phyloP scores from a whole-genome alignment of 2,329 filamentous ascomycete species.

The Camillea tinctor region DNA sequence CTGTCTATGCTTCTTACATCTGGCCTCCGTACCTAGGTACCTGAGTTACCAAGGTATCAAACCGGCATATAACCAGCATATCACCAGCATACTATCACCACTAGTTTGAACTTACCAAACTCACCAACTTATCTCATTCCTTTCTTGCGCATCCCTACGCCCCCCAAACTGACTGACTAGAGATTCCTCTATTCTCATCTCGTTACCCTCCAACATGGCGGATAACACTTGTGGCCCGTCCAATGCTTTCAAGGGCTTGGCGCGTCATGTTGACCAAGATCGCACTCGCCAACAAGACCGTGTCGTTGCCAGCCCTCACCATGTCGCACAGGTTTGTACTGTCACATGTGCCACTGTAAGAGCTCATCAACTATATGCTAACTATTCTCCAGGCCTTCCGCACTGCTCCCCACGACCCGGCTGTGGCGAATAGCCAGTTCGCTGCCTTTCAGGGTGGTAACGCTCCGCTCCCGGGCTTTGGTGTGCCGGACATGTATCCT shows the following conservation, averaged over 20 bases:
- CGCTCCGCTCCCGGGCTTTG: slow-evolving; percentile 10
- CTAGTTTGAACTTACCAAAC: no score
- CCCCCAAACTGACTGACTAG: background rate
- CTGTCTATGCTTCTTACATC: no score
- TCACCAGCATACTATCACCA: no score
- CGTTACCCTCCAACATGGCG: slow-evolving; percentile 33
- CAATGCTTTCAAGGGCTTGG: slow-evolving; percentile 71
- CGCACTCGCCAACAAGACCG: slow-evolving; percentile 73
- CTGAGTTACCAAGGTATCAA: no score
- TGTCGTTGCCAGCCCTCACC: slow-evolving; percentile 31
- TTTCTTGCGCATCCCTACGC: background rate
- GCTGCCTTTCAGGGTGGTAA: slow-evolving; percentile 14
- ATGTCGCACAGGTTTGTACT: slow-evolving; percentile 19
- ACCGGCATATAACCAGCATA: no score
- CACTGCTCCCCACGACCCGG: slow-evolving; percentile 9
- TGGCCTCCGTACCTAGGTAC: no score
- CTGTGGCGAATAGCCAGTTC: slow-evolving; percentile 15
- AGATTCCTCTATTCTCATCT: background rate
- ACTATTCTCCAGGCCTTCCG: slow-evolving; percentile 21
- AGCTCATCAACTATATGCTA: slow-evolving; percentile 1
- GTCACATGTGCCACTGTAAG: no score
- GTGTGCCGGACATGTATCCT: background rate
- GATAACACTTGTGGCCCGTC: slow-evolving; percentile 67
- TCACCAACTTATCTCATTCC: background rate
- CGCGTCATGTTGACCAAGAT: slow-evolving; percentile 67